Evolutionary conservation across 1,284 basidiomycete genomes (phyloP).

Genomic region (Pholiota adiposa): DNA sequence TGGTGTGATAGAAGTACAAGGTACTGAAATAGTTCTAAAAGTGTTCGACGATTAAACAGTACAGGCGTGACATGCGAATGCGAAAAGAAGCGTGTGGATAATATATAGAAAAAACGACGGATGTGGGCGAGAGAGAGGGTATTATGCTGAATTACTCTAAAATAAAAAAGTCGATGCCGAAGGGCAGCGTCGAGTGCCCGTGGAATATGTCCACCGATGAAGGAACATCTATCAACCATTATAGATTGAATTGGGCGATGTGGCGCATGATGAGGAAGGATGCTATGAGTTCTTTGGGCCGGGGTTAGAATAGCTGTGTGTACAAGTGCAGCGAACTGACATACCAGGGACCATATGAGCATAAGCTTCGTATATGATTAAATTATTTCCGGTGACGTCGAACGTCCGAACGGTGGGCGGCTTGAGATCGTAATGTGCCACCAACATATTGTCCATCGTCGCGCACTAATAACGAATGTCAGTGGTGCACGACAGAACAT

Average conservation of each 20-base stretch:
- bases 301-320: not conserved
- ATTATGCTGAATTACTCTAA: constrained; percentile 13
- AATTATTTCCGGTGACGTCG: constrained; percentile 65
- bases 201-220: not conserved
- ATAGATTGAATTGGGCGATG: constrained; percentile 51
- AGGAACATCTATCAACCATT: constrained; percentile 3
- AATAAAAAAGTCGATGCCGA: not conserved
- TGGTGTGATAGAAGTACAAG: not conserved
- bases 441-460: constrained; percentile 52
- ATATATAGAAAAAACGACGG: constrained; percentile 1
- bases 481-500: not conserved
- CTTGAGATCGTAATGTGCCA: constrained; percentile 65
- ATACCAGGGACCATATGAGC: constrained; percentile 59
- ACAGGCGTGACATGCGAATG: constrained; percentile 7
- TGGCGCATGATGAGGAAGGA: constrained; percentile 71
- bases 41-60: constrained; percentile 3
- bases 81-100: constrained; percentile 6
- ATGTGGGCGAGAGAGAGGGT: not conserved
- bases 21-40: not conserved
- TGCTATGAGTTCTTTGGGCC: constrained; percentile 56
- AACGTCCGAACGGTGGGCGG: constrained; percentile 55
- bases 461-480: constrained; percentile 49
- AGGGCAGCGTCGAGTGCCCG: not conserved
- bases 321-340: constrained; percentile 24
- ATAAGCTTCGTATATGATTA: constrained; percentile 65